These are phyloP conservation scores for Suaeda aralocaspica DNA, from an alignment of 148 eudicot genomes.

Conservation along the genomic window DNA sequence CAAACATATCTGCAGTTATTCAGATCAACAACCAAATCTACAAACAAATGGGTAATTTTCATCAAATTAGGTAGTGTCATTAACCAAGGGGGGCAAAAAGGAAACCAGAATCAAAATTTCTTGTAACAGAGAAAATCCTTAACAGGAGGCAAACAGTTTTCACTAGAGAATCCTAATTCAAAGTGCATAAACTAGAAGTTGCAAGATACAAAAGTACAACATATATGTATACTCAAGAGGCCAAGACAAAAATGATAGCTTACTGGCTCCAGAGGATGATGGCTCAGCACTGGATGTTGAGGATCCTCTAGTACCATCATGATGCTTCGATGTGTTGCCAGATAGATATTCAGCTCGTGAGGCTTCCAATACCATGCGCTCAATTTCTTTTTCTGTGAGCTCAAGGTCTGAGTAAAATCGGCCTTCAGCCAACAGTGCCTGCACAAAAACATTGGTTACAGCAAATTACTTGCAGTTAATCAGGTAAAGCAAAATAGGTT, in stretches of 20 bases:
- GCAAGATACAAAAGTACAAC: not conserved
- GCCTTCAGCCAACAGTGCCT: conserved; percentile 97
- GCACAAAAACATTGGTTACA: conserved; percentile 8
- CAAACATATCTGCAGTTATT: too few species aligned
- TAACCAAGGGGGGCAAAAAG: not conserved
- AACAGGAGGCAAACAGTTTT: not conserved
- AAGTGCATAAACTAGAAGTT: not conserved
- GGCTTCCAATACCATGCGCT: conserved; percentile 97
- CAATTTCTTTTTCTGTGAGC: conserved; percentile 98
- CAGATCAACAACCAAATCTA: too few species aligned
- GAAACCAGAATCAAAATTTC: not conserved
- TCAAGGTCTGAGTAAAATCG: conserved; percentile 92
- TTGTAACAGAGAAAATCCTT: too few species aligned
- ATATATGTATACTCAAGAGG: not conserved
- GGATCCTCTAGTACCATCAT: conserved; percentile 53
- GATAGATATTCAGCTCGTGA: conserved; percentile 86
- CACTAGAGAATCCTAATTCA: not conserved
- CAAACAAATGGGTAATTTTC: too few species aligned
- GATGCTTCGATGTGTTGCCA: conserved; percentile 64
- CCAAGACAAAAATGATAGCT: conserved; percentile 29
- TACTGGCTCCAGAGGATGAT: conserved; percentile 95
- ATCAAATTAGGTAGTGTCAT: not conserved
- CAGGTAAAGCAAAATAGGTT: not conserved
- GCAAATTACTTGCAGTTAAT: not conserved
- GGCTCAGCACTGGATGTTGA: conserved; percentile 94